Evolutionary conservation across 2,329 filamentous ascomycete species (phyloP), one percentile per base, ranked within the genome.

Genomic region (Aspergillus niger): DNA sequence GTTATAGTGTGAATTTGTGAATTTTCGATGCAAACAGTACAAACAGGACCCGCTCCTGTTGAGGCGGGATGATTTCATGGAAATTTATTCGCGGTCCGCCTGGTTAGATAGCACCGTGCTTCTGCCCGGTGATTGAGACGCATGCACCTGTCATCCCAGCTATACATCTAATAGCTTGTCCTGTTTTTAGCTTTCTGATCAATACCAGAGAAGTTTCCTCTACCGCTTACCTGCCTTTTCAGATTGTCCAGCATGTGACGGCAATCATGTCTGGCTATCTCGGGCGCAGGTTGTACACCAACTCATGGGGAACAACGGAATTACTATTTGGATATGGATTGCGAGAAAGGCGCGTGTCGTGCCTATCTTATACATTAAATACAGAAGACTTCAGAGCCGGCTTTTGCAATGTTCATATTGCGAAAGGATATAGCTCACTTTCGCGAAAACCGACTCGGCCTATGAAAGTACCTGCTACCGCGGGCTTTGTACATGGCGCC

Each of bases 391-490:
- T 59, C 38, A 57, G 62, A 32, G 60, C 54, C 26, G 51, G 43
- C 13, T 24, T 38, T 69, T n/a, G 53, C 58, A 30, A 68, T 63
- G 57, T 57, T 47, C 54, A 58, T 57, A 44, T 39, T 56, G 22
- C 63, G 62, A 58, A 66, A 58, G 24, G 53, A 63, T 39, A 66
- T 72, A 38, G 62, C 32, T 64, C 70, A 53, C 53, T 64, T 5
- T 59, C 67, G 10, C 67, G 57, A 24, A 72, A 68, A 60, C 67
- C 72, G 26, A 72, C 74, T 58, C 77, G 81, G 69, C 74, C 81
- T 24, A 80, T 80, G 10, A 80, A 79, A 60, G 83, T 81, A 67
- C 83, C 84, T 68, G 81, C 83, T 36, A 85, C 84, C 1, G 82
- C 84, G 24, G 81, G 84, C 5, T 75, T 86, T 26, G 79, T 86